Percentiles rank a stretch among this genome's conserved stretches.
Conservation (phyloP, 305 asterid genomes). For the Solanum hybrid region DNA sequence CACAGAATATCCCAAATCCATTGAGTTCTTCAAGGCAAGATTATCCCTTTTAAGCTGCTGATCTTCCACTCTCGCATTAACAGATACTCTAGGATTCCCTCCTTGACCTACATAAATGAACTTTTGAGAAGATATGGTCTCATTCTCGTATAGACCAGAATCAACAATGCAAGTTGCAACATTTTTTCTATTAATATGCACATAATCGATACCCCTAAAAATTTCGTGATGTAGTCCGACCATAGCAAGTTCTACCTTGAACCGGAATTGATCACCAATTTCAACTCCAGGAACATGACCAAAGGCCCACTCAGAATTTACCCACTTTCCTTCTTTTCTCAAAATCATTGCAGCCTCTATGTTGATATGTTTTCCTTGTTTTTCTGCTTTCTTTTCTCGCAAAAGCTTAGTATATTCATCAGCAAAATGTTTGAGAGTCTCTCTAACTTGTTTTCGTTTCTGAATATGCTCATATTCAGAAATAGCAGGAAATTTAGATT, state of each 20-base stretch:
- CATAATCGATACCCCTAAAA: slow-evolving; percentile 11
- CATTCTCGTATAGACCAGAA: slow-evolving; percentile 2
- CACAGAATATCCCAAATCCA: background rate
- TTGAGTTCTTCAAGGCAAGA: background rate
- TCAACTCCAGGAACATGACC: slow-evolving; percentile 26
- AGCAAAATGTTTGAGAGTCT: slow-evolving; percentile 1
- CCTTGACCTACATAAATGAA: background rate
- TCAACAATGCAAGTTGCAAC: slow-evolving; percentile 17
- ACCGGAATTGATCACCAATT: slow-evolving; percentile 21
- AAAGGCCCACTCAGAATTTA: slow-evolving; percentile 4
- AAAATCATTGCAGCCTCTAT: slow-evolving; percentile 17
- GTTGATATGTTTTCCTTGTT: background rate
- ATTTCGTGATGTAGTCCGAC: slow-evolving; percentile 22
- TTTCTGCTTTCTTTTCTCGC: background rate
- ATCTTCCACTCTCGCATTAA: background rate
- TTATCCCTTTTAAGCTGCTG: background rate
- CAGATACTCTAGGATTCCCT: background rate
- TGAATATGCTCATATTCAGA: background rate
- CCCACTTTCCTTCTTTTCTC: slow-evolving; percentile 10
- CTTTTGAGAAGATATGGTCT: background rate
- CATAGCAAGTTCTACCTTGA: slow-evolving; percentile 23
- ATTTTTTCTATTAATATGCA: background rate
- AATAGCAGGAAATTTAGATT: background rate
- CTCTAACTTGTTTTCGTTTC: slow-evolving; percentile 2
- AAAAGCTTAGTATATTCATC: slow-evolving; percentile 1